phyloP scores from a whole-genome alignment of 768 basidiomycete genomes.

The Crassisporium funariophilum region DNA sequence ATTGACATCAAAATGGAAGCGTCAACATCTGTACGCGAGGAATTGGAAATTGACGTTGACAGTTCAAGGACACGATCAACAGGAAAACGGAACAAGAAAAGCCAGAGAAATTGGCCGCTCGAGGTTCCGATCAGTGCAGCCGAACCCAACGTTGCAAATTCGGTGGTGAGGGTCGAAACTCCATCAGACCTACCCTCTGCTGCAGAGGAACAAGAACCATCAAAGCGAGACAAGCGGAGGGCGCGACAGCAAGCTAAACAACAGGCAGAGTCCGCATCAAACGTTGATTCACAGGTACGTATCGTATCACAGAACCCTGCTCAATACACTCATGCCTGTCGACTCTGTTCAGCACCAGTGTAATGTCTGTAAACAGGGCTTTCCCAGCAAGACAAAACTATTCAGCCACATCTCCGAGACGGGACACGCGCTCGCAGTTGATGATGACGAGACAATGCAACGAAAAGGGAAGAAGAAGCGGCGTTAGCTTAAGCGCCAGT shows the following conservation, averaged over 20 bases:
- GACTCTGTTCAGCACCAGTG: slow-evolving; percentile 46
- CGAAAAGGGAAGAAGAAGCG: slow-evolving; percentile 22
- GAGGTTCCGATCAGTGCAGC: too few species aligned
- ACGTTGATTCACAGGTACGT: slow-evolving; percentile 24
- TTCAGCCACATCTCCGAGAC: slow-evolving; percentile 72
- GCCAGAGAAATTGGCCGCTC: slow-evolving; percentile 77
- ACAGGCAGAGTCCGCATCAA: slow-evolving; percentile 38
- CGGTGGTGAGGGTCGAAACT: too few species aligned
- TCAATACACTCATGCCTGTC: background rate
- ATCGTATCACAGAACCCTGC: background rate
- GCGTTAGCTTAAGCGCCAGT: too few species aligned
- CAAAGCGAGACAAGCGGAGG: too few species aligned
- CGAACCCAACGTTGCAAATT: background rate
- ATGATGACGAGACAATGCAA: slow-evolving; percentile 28
- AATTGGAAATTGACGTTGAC: too few species aligned
- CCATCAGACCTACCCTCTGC: too few species aligned
- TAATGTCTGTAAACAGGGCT: slow-evolving; percentile 66
- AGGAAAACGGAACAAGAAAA: slow-evolving; percentile 86
- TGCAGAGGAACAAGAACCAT: too few species aligned
- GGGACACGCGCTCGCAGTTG: slow-evolving; percentile 64
- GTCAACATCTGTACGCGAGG: too few species aligned
- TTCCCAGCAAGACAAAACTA: slow-evolving; percentile 70
- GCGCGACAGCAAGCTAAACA: too few species aligned
- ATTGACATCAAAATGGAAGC: background rate
- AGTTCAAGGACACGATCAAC: too few species aligned